Evolutionary conservation across 129 eudicot genomes (phyloP), one percentile per base, ranked within the genome.

Genomic region (Rutidosis leptorrhynchoides): DNA sequence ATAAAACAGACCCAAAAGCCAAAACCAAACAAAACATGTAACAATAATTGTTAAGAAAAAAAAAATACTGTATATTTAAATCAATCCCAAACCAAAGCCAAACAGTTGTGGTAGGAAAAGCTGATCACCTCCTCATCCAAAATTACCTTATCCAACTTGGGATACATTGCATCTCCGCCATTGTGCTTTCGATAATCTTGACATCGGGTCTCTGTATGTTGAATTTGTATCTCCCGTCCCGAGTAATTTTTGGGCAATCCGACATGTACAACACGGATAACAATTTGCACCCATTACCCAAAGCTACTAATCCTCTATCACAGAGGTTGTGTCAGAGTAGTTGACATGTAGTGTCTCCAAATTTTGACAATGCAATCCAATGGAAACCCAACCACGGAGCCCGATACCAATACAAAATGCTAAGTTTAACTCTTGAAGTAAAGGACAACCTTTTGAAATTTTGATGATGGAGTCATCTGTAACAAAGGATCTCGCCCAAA

Each of bases 391-490:
- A 40, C 90, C 93, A 1, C 48, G 22, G 19, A 65, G 5, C 22
- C 53, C 43, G 32, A 89, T 54, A 71, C 81, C 83, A n/a, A 60
- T 79, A 46, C 96, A 85, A 40, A 73, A 64, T 11, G 83, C 82
- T 64, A 89, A 73, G 77, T 80, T 79, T 93, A 93, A 85, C 35
- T 89, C 94, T 35, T 81, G 57, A 3, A 85, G 69, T 49, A 80
- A 54, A 0, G 93, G 94, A 58, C 87, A 85, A 1, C 87, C 93
- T 61, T 57, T 72, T 40, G 93, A 74, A 3, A 85, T 85, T 32
- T 76, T 51, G 28, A 27, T 10, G 19, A 89, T 65, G 1, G 57
- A 49, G 27, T 77, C 87, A 69, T 89, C 81, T 1, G 69, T 53
- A 8, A 81, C 63, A 7, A 70, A 73, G 54, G 83, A 70, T 59